A percentile compares a stretch with the other conserved stretches of the same genome.
Conservation (phyloP, 257 asterid genomes). For the Verbena officinalis region DNA sequence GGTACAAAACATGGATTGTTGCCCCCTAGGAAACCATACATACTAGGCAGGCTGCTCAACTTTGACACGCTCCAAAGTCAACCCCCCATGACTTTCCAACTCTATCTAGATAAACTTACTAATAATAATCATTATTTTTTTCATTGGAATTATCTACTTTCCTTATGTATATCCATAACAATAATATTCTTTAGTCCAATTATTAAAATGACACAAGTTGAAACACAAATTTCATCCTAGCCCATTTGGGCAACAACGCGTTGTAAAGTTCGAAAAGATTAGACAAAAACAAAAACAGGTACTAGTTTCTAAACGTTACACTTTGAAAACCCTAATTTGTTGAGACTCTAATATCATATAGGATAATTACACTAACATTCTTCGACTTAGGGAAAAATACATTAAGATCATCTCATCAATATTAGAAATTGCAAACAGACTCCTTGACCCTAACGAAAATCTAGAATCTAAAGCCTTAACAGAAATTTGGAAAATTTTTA, state of each 20-base stretch:
- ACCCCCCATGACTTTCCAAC: constrained; percentile 28
- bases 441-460: too few relatives aligned
- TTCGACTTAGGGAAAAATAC: too few relatives aligned
- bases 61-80: constrained; percentile 39
- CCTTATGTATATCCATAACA: not conserved
- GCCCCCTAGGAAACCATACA: constrained; percentile 36
- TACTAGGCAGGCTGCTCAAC: constrained; percentile 18
- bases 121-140: not conserved
- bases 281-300: too few relatives aligned
- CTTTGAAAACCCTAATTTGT: too few relatives aligned
- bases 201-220: not conserved
- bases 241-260: not conserved
- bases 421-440: too few relatives aligned
- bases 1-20: constrained; percentile 17
- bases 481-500: too few relatives aligned
- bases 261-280: not conserved
- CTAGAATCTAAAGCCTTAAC: too few relatives aligned
- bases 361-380: too few relatives aligned
- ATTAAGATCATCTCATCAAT: too few relatives aligned
- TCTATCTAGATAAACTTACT: constrained; percentile 14
- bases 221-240: not conserved
- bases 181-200: not conserved
- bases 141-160: constrained; percentile 9
- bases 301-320: too few relatives aligned
- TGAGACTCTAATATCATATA: too few relatives aligned